Conservation (phyloP, 306 rosid genomes). For the Spatholobus suberectus region DNA sequence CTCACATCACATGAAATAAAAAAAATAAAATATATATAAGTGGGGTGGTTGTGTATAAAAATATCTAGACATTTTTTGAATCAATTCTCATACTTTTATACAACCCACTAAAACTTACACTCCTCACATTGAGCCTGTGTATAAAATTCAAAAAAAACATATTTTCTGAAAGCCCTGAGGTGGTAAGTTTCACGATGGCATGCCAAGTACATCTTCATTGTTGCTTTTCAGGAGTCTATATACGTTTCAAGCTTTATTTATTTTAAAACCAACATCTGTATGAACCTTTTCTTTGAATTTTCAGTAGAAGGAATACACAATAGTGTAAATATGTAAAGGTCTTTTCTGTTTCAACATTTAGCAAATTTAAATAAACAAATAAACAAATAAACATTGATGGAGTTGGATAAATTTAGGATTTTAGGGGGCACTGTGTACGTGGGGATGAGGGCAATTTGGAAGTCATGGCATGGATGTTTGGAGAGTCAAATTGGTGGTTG, state of each 20-base stretch:
- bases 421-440: neutral
- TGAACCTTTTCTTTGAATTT: neutral
- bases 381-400: neutral
- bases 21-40: too few relatives aligned
- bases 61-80: too few relatives aligned
- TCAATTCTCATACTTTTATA: too few relatives aligned
- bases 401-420: neutral
- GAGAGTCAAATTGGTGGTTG: neutral
- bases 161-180: constrained; percentile 18
- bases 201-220: too few relatives aligned
- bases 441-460: neutral
- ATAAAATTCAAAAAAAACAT: too few relatives aligned
- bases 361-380: neutral
- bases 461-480: neutral
- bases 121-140: too few relatives aligned
- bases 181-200: neutral
- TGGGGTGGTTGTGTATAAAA: too few relatives aligned
- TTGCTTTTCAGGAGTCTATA: neutral
- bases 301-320: neutral
- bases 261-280: neutral
- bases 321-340: neutral
- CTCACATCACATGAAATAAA: too few relatives aligned
- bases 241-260: neutral
- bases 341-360: neutral
- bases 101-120: too few relatives aligned